Evolutionary conservation across 306 rosid genomes (phyloP).

Genomic region (Castanea mollissima): DNA sequence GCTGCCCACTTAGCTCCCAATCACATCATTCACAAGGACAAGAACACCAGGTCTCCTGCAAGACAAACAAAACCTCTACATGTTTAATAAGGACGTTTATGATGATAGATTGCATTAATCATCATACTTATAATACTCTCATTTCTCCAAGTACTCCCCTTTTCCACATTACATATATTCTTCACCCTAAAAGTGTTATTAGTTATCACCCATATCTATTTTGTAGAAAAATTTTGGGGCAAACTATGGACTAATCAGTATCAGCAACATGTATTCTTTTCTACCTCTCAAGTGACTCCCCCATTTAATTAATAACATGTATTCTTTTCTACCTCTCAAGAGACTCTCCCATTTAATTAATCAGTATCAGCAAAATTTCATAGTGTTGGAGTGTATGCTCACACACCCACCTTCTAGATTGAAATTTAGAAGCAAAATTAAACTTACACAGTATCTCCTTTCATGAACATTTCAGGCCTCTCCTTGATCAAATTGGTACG

Average conservation of each 20-base stretch:
- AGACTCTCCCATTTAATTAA: background rate
- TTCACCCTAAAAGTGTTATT: background rate
- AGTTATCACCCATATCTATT: background rate
- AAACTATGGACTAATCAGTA: too few relatives aligned
- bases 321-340: too few relatives aligned
- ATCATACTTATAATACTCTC: background rate
- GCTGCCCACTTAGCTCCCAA: conserved; percentile 96
- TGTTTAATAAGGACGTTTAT: background rate
- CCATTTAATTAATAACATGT: background rate
- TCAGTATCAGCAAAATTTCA: background rate
- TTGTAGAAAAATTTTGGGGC: too few relatives aligned
- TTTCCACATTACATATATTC: background rate
- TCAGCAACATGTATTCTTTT: too few relatives aligned
- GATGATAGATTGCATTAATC: background rate
- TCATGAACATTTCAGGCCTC: conserved; percentile 98
- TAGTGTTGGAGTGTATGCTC: background rate
- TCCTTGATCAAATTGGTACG: conserved; percentile 81
- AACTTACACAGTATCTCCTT: conserved; percentile 93
- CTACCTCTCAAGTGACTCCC: too few relatives aligned
- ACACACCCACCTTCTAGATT: background rate
- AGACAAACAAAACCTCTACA: conserved; percentile 17
- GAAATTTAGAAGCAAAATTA: background rate
- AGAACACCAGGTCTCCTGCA: conserved; percentile 97
- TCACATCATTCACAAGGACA: conserved; percentile 93
- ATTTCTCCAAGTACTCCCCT: conserved; percentile 1